Evolutionary conservation across 2,329 filamentous ascomycete species (phyloP).

Genomic region (Pestalotiopsis sp.): DNA sequence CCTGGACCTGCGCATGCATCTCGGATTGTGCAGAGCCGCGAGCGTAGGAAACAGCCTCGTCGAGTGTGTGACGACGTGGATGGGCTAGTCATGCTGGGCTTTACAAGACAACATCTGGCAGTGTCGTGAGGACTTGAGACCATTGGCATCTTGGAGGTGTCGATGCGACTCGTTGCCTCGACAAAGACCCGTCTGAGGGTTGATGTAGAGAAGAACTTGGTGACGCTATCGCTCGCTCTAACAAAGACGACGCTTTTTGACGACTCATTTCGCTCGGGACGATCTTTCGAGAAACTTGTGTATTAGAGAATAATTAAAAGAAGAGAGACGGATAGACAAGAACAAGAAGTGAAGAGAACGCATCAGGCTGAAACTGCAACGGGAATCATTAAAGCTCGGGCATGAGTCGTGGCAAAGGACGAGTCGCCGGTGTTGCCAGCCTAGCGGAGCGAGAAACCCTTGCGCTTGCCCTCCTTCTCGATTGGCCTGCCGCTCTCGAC

Average conservation of each 20-base stretch:
- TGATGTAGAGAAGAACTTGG: neutral
- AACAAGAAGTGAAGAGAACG: constrained; percentile 49
- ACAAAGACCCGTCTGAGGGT: neutral
- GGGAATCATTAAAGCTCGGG: constrained; percentile 60
- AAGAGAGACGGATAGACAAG: constrained; percentile 40
- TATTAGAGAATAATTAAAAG: constrained; percentile 49
- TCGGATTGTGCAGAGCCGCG: neutral
- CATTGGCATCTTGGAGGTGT: neutral
- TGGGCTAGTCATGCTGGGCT: neutral
- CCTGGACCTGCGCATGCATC: neutral
- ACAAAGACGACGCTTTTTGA: neutral
- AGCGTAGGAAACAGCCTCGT: neutral
- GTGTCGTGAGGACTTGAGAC: neutral
- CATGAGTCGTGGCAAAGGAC: constrained; percentile 49
- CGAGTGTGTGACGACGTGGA: neutral
- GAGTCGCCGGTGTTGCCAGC: constrained; percentile 23
- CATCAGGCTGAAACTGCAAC: constrained; percentile 60
- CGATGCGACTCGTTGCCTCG: neutral
- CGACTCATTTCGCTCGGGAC: constrained; percentile 20
- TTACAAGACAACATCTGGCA: neutral
- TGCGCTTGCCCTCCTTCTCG: constrained; percentile 98
- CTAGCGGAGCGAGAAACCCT: constrained; percentile 99
- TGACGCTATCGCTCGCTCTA: neutral
- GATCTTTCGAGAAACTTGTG: constrained; percentile 28
- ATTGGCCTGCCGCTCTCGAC: constrained; percentile 93